These are phyloP conservation scores for Endocalyx cinctus DNA, from an alignment of 2,329 filamentous ascomycete genomes.

Conservation along the genomic window DNA sequence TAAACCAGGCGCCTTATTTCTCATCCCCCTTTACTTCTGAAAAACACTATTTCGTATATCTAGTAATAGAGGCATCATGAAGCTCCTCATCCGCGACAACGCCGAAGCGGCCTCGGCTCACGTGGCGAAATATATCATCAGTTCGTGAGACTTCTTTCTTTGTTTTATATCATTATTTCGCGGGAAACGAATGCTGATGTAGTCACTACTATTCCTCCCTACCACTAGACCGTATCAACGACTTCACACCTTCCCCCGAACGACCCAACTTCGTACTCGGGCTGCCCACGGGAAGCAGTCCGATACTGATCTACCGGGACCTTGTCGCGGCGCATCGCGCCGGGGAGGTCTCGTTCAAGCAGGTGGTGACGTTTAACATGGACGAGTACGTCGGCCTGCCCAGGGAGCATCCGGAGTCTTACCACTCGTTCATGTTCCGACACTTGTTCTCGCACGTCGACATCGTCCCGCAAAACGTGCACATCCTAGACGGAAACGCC, in stretches of 20 bases:
- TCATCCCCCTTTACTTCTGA: too few species aligned
- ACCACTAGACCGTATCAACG: constrained; percentile 76
- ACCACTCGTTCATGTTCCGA: constrained; percentile 92
- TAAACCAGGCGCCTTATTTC: too few species aligned
- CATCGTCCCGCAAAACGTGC: constrained; percentile 74
- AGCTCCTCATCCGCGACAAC: constrained; percentile 77
- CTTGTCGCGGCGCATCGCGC: constrained; percentile 68
- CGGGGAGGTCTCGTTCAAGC: constrained; percentile 71
- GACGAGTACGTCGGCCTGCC: constrained; percentile 85
- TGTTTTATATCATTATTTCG: too few species aligned
- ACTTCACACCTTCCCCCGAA: constrained; percentile 68
- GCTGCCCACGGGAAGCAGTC: constrained; percentile 77
- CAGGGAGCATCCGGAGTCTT: constrained; percentile 77
- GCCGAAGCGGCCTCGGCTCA: constrained; percentile 65
- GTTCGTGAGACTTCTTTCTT: too few species aligned
- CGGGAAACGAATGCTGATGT: too few species aligned
- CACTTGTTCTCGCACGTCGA: constrained; percentile 86
- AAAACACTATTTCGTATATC: too few species aligned
- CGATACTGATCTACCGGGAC: constrained; percentile 70
- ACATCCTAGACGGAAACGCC: constrained; percentile 80
- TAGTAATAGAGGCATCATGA: constrained; percentile 64
- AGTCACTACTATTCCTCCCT: too few species aligned
- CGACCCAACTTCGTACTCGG: constrained; percentile 76
- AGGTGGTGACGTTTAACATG: constrained; percentile 94
- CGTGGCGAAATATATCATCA: constrained; percentile 77